phyloP scores from a whole-genome alignment of 768 basidiomycete genomes.

The Lentinula lateritia region DNA sequence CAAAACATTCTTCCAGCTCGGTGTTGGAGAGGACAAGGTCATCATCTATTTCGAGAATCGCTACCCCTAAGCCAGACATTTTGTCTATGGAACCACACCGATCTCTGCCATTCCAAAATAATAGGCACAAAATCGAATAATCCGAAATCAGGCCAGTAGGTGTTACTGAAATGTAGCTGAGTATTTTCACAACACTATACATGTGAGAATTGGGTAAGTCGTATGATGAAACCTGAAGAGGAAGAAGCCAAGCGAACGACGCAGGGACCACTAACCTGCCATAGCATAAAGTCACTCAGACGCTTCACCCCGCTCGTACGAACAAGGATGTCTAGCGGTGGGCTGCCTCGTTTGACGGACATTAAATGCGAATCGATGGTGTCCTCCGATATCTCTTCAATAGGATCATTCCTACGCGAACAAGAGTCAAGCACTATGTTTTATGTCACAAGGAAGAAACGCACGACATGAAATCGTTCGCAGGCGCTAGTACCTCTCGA shows the following conservation, averaged over 20 bases:
- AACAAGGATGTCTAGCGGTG: constrained; percentile 84
- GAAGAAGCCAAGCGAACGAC: not conserved
- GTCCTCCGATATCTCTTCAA: constrained; percentile 49
- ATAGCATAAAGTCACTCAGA: constrained; percentile 85
- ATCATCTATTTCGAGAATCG: too few relatives aligned
- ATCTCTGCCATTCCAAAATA: constrained; percentile 73
- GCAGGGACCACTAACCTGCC: constrained; percentile 68
- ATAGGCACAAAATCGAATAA: constrained; percentile 83
- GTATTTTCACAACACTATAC: constrained; percentile 73
- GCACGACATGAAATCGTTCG: not conserved
- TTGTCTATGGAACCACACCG: not conserved
- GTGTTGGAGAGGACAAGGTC: too few relatives aligned
- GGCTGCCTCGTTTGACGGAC: constrained; percentile 59
- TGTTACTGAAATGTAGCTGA: constrained; percentile 78
- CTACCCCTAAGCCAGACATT: not conserved
- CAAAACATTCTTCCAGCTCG: too few relatives aligned
- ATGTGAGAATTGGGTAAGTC: not conserved
- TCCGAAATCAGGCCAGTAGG: constrained; percentile 94
- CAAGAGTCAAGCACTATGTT: not conserved
- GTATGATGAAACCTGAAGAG: too few relatives aligned
- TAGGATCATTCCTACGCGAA: not conserved
- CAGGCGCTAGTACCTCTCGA: constrained; percentile 25
- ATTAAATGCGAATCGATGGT: constrained; percentile 65
- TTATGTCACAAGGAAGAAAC: not conserved
- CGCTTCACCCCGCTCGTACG: constrained; percentile 89